phyloP scores from a whole-genome alignment of 2,329 filamentous ascomycete species.

The Penicillium sp. region DNA sequence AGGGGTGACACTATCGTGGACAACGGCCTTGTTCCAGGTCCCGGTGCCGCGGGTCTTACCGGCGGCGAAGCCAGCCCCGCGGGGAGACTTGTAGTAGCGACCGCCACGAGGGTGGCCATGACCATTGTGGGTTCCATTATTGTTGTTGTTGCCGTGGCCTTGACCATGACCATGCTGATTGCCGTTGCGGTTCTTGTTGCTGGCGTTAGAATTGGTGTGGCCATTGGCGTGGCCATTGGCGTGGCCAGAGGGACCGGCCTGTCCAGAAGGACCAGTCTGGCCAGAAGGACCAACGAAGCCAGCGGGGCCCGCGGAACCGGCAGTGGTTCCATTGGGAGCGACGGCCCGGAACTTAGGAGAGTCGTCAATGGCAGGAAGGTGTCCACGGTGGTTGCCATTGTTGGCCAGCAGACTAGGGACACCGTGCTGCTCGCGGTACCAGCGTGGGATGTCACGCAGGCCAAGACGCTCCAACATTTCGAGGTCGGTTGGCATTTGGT shows the following conservation, averaged over 20 bases:
- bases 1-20: neutral
- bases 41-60: neutral
- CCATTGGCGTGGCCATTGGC: neutral
- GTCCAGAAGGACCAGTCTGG: neutral
- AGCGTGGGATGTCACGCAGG: slow-evolving; percentile 58
- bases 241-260: neutral
- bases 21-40: neutral
- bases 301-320: neutral
- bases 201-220: neutral
- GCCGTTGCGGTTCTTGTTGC: neutral
- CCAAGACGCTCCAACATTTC: slow-evolving; percentile 70
- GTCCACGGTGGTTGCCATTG: slow-evolving; percentile 20
- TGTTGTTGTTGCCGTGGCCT: neutral
- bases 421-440: slow-evolving; percentile 56
- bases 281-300: neutral
- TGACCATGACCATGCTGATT: neutral
- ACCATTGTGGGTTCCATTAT: neutral
- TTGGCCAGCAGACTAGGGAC: slow-evolving; percentile 32
- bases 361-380: slow-evolving; percentile 16
- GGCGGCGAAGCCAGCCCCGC: slow-evolving; percentile 1
- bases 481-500: slow-evolving; percentile 78
- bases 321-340: neutral
- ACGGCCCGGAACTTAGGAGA: slow-evolving; percentile 22
- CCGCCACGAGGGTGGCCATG: neutral
- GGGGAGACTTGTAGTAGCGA: neutral